phyloP scores from a whole-genome alignment of 2,329 filamentous ascomycete genomes.

The Fusarium oxysporum region DNA sequence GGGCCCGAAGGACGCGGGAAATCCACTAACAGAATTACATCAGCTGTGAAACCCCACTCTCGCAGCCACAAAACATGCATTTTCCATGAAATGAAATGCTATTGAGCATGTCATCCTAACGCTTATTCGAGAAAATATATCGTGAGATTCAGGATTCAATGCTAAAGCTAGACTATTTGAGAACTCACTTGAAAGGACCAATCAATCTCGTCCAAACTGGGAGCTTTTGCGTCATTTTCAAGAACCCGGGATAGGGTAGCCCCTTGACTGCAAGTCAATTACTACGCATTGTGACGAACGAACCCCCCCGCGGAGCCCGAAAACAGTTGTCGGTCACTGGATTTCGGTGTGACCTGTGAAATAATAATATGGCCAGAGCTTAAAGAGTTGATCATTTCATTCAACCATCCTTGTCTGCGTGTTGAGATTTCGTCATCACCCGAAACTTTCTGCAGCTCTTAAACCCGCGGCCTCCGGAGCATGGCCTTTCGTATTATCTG shows the following conservation, averaged over 20 bases:
- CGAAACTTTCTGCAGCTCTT: background rate
- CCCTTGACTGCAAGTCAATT: background rate
- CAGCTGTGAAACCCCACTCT: background rate
- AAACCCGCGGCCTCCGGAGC: background rate
- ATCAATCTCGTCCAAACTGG: background rate
- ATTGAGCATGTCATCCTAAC: too few species aligned
- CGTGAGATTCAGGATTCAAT: background rate
- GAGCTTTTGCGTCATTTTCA: background rate
- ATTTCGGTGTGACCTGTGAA: too few species aligned
- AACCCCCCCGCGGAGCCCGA: background rate
- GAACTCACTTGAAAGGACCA: rapidly evolving
- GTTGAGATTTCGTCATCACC: too few species aligned
- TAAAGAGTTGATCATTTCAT: background rate
- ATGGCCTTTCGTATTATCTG: too few species aligned
- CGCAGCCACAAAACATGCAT: background rate
- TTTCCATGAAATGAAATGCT: background rate
- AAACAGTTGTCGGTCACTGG: too few species aligned
- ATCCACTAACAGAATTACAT: background rate
- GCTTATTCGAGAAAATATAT: background rate
- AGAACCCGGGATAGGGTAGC: background rate
- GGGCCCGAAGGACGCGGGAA: background rate
- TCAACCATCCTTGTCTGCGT: background rate
- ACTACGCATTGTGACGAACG: background rate
- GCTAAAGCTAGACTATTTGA: background rate
- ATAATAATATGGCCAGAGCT: too few species aligned